Conservation (phyloP, 495 filamentous ascomycete genomes). For the Tuber indicum region DNA sequence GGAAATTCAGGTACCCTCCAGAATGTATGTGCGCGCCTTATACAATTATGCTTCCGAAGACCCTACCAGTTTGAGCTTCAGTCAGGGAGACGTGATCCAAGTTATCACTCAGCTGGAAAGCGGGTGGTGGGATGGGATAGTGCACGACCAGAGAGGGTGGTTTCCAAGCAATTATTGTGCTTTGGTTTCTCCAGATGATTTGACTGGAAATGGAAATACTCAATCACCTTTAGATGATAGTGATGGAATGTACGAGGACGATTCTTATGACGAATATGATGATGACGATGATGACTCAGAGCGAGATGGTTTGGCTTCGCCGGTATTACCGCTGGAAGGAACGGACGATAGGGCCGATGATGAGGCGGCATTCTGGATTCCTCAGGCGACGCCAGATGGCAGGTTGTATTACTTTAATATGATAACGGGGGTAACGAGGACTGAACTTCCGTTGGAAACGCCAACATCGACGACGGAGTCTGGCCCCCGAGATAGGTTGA, state of each 20-base stretch:
- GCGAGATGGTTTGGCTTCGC: constrained; percentile 53
- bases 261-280: constrained; percentile 64
- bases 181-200: constrained; percentile 68
- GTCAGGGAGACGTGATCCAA: constrained; percentile 90
- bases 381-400: constrained; percentile 90
- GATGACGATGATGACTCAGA: constrained; percentile 62
- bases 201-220: constrained; percentile 49
- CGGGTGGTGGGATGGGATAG: constrained; percentile 98
- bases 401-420: constrained; percentile 98
- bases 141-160: constrained; percentile 89
- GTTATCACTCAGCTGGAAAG: constrained; percentile 96
- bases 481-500: constrained; percentile 79
- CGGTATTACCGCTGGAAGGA: constrained; percentile 61
- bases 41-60: constrained; percentile 98
- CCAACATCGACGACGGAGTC: constrained; percentile 72
- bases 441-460: constrained; percentile 88
- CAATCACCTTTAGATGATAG: constrained; percentile 42
- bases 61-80: constrained; percentile 91
- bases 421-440: constrained; percentile 82
- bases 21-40: constrained; percentile 87
- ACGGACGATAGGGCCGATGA: constrained; percentile 63
- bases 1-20: constrained; percentile 49
- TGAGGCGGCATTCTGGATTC: constrained; percentile 95
- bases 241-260: constrained; percentile 58
- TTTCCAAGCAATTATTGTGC: constrained; percentile 98